Evolutionary conservation across 768 basidiomycete species (phyloP), one percentile per base, ranked within the genome.

Genomic region (Cubamyces sp.): DNA sequence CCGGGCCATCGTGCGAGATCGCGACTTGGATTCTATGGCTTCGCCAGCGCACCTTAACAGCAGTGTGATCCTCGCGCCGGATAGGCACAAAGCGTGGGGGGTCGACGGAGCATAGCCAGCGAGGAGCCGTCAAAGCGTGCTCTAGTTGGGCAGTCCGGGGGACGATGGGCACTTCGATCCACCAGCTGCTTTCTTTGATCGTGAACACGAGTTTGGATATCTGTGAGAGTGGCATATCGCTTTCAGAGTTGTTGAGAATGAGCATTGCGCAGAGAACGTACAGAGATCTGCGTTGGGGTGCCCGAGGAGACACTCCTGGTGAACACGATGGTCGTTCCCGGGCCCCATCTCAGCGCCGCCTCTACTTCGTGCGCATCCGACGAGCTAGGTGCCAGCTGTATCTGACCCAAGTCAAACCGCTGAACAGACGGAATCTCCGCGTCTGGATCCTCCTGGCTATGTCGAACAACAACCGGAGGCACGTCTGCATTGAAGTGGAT

Each of bases 121-220:
- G 63, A 3, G 78, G 75, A 14, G 70, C 62, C 8, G 52, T 54
- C 25, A 73, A 50, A 1, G 54, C 51, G 45, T 57, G 64, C 30
- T 75, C 76, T 39, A 75, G 74, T 9, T 78, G 79, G 30, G 72
- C 66, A 18, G 68, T 70, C 57, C 74, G 75, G 1, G 83, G 79
- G 21, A 80, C 41, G 28, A 72, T 76, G 0, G 85, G 83, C 34
- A 94, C 73, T 45, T 89, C 80, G 25, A 94, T 77, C 45, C 76
- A 82, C 92, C 92, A 94, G 28, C 72, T 76, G 40, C 83, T 83
- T 71, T 88, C 81, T 57, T 80, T 78, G 25, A 93, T 69, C 0
- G 79, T 83, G 40, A 87, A 62, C 2, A 83, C 70, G 1, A 88
- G 68, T 66, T 79, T 85, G 77, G 72, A 67, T n/a, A 74, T 61